These are phyloP conservation scores for Cucumis cinereus DNA, from an alignment of 306 rosid species.

Conservation along the genomic window DNA sequence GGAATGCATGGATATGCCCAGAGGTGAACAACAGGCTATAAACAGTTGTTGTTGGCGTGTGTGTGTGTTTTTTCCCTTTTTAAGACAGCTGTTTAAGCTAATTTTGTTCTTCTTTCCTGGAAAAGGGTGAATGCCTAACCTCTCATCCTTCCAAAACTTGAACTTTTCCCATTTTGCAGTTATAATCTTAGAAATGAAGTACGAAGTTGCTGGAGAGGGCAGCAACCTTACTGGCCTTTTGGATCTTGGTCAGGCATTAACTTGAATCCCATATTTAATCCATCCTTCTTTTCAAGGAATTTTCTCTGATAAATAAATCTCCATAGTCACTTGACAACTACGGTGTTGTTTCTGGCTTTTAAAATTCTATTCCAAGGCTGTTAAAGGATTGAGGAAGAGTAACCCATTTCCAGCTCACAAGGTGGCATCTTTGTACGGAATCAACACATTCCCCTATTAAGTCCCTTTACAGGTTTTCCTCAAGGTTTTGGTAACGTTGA, in stretches of 20 bases:
- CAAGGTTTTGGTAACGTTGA: neutral
- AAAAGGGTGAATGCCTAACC: neutral
- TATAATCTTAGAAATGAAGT: neutral
- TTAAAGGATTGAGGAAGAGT: neutral
- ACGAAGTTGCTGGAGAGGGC: neutral
- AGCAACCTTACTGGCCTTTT: neutral
- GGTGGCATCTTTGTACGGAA: neutral
- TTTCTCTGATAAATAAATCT: neutral
- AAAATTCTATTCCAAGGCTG: neutral
- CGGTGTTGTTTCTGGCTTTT: neutral
- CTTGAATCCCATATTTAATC: neutral
- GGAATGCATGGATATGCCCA: constrained; percentile 93
- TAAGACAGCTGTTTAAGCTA: neutral
- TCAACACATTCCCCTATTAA: neutral
- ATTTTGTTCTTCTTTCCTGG: neutral
- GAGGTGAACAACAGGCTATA: constrained; percentile 46
- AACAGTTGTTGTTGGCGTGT: neutral
- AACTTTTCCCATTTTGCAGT: neutral
- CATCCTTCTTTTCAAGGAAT: neutral
- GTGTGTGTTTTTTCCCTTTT: neutral
- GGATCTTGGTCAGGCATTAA: neutral
- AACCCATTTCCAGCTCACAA: neutral
- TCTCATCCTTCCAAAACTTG: neutral
- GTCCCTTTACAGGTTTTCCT: neutral
- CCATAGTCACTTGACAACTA: neutral